phyloP scores from a whole-genome alignment of 169 alveolate species.

The Eimeria acervulina region DNA sequence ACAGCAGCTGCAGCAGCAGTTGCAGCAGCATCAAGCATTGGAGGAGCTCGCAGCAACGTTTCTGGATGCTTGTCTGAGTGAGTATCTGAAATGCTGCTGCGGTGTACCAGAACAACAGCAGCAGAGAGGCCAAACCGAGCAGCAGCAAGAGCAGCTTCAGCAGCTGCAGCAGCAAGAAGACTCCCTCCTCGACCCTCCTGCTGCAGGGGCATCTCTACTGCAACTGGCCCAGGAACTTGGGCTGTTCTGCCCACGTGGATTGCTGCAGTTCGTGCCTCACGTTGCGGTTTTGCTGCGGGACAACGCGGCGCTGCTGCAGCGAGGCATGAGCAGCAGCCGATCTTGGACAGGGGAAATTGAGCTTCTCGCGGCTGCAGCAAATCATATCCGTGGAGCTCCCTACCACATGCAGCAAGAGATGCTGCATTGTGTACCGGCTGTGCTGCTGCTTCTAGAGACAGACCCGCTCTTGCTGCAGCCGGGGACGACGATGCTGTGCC shows the following conservation, averaged over 20 bases:
- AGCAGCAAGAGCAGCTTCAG: background rate
- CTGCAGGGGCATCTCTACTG: constrained; percentile 59
- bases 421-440: constrained; percentile 72
- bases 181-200: constrained; percentile 52
- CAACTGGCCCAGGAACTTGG: constrained; percentile 76
- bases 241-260: constrained; percentile 54
- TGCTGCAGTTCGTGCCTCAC: constrained; percentile 69
- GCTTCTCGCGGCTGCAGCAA: constrained; percentile 74
- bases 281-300: constrained; percentile 68
- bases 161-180: constrained; percentile 53
- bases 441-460: constrained; percentile 67
- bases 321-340: constrained; percentile 67
- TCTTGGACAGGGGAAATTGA: constrained; percentile 64
- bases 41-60: constrained; percentile 74
- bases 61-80: constrained; percentile 66
- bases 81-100: constrained; percentile 64
- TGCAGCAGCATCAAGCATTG: constrained; percentile 56
- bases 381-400: constrained; percentile 62
- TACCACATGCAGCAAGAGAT: constrained; percentile 67
- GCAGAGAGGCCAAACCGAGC: background rate
- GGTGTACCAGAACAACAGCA: background rate
- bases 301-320: constrained; percentile 33
- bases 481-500: constrained; percentile 65
- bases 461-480: constrained; percentile 74
- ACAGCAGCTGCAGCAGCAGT: constrained; percentile 65